These are phyloP conservation scores for Zychaea mexicana DNA, from an alignment of 371 early-diverging fungal species.

Conservation along the genomic window DNA sequence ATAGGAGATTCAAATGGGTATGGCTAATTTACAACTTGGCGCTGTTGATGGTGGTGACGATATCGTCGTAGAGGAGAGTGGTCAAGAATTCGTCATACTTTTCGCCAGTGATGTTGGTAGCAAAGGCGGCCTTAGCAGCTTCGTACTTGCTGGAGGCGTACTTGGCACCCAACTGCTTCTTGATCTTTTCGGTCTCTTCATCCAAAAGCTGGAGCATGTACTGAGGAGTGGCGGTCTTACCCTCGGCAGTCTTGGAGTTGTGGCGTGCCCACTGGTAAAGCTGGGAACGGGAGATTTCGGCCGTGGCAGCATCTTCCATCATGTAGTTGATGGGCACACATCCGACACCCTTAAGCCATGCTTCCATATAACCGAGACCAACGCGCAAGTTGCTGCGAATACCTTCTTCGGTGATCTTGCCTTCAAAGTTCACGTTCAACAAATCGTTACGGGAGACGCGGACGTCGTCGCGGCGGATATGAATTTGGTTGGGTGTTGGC, in stretches of 20 bases:
- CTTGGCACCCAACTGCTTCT: conserved; percentile 62
- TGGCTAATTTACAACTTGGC: conserved; percentile 3
- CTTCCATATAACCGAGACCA: conserved; percentile 92
- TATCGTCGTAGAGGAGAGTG: conserved; percentile 75
- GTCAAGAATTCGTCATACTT: conserved; percentile 90
- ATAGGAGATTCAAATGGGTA: neutral
- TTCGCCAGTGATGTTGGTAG: conserved; percentile 76
- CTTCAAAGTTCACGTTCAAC: conserved; percentile 77
- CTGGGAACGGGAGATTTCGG: conserved; percentile 96
- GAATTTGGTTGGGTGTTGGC: conserved; percentile 95
- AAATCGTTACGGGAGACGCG: conserved; percentile 82
- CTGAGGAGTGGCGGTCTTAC: conserved; percentile 75
- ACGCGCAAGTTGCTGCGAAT: conserved; percentile 91
- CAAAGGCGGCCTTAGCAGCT: conserved; percentile 76
- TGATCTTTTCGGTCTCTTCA: conserved; percentile 80
- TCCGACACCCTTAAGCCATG: conserved; percentile 94
- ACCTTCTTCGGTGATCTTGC: conserved; percentile 87
- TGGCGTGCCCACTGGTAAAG: conserved; percentile 97
- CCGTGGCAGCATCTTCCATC: conserved; percentile 76
- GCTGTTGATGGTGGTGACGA: conserved; percentile 31
- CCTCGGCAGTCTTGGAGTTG: conserved; percentile 79
- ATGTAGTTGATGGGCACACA: conserved; percentile 88
- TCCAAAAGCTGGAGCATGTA: conserved; percentile 77
- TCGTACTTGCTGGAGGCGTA: conserved; percentile 69
- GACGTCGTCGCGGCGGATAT: conserved; percentile 89